Evolutionary conservation across 2,329 filamentous ascomycete species (phyloP), one percentile per base, ranked within the genome.

Genomic region (Colletotrichum abscissum): DNA sequence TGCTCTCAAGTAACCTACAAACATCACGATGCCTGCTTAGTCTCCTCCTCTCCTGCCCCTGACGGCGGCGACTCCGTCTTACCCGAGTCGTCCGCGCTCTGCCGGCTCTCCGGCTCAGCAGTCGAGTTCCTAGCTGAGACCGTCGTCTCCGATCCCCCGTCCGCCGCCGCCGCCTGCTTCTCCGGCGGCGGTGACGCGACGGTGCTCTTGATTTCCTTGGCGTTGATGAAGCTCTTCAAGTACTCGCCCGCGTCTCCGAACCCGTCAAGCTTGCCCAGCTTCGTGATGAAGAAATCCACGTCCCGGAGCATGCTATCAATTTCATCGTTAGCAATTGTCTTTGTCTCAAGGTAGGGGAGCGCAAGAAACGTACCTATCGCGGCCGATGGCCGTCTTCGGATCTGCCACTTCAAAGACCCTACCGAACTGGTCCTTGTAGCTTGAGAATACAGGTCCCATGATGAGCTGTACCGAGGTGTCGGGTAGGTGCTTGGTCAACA

Each of bases 401-500:
- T 87, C 85, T 26, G 92, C 89, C 54, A 91, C 91, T 56, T 88
- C 84, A 76, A 97, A 92, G 12, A 92, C 92, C 75, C 88, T 89
- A 22, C 92, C 92, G 81, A 97, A 92, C 78, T 96, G 93, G 69
- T 94, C 92, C 78, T 91, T 92, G 81, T 98, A 98, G 80, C 90
- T 94, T 49, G 88, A 86, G 81, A 97, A 97, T 1, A 98, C 95
- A 1, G 94, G 93, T 24, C 88, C 85, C 94, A 98, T 97, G 78
- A 98, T 97, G 84, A 94, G 91, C 67, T 89, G 88, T 2, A 97
- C 92, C 1, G 93, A 92, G 67, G 89, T 88, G 75, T 97, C 94
- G 0, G 93, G 92, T 28, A 98, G 85, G 80, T 97, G 93, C 80
- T 95, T 95, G 73, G 90, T 92, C 74, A 98, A 86, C 12, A 97